phyloP scores from a whole-genome alignment of 2,329 filamentous ascomycete species.

The Salinomyces thailandicus region DNA sequence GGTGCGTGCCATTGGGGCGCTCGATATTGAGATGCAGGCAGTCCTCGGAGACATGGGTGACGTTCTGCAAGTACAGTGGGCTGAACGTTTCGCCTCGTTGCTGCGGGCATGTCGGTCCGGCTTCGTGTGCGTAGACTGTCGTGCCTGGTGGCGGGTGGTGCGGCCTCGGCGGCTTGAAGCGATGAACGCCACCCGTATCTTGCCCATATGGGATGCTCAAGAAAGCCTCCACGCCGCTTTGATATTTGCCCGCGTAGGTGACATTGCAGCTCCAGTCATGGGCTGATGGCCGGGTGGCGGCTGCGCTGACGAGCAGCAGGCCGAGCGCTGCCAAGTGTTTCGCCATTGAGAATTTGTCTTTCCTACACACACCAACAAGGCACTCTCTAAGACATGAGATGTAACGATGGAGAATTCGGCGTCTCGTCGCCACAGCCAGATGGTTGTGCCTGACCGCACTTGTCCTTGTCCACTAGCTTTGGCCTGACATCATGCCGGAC shows the following conservation, averaged over 20 bases:
- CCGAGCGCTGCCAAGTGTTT: too few species aligned
- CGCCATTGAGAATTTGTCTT: too few species aligned
- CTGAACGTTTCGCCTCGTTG: not conserved
- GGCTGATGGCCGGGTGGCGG: not conserved
- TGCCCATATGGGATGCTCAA: not conserved
- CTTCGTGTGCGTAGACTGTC: not conserved
- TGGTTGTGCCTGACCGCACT: too few species aligned
- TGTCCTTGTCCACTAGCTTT: too few species aligned
- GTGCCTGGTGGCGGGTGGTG: not conserved
- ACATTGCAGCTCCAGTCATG: not conserved
- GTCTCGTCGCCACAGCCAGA: too few species aligned
- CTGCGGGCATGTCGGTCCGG: slow-evolving; percentile 1
- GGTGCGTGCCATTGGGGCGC: slow-evolving; percentile 12
- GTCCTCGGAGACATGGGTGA: slow-evolving; percentile 7
- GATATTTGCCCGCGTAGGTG: not conserved
- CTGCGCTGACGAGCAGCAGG: not conserved
- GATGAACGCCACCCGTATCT: not conserved
- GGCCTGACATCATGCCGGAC: too few species aligned
- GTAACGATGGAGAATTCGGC: too few species aligned
- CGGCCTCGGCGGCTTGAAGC: not conserved
- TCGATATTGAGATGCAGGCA: slow-evolving; percentile 25
- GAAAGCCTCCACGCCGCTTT: not conserved
- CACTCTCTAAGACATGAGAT: too few species aligned
- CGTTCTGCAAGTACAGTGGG: not conserved
- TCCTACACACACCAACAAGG: too few species aligned